A percentile compares a stretch with the other conserved stretches of the same genome.
Conservation (phyloP, 164 flowering plant species). For the Magnolia changhungtana region DNA sequence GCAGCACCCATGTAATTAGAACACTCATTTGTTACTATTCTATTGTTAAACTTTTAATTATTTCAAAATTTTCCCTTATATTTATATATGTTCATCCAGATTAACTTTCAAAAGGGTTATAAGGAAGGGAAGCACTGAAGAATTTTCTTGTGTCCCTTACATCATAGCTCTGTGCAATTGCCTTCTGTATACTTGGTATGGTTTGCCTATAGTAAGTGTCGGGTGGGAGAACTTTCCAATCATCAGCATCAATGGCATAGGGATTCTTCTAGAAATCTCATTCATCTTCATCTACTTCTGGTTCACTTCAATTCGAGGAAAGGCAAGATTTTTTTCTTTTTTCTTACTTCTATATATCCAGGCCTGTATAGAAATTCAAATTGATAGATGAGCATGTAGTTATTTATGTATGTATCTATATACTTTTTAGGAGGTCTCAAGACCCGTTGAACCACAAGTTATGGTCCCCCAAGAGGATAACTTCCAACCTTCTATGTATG, state of each 20-base stretch:
- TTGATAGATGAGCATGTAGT: too few relatives aligned
- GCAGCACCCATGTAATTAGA: constrained; percentile 53
- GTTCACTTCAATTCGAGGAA: constrained; percentile 41
- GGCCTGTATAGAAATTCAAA: neutral
- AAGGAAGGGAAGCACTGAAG: constrained; percentile 61
- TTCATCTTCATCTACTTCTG: constrained; percentile 56
- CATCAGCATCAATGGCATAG: constrained; percentile 59
- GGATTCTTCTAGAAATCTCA: constrained; percentile 53
- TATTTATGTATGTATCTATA: too few relatives aligned
- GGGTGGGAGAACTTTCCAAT: constrained; percentile 66
- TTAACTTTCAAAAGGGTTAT: constrained; percentile 58
- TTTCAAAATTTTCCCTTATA: neutral
- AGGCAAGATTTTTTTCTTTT: constrained; percentile 36
- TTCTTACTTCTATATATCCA: neutral
- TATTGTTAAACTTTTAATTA: neutral
- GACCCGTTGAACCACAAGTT: too few relatives aligned
- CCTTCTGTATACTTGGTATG: constrained; percentile 71
- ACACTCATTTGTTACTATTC: neutral
- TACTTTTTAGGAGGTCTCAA: too few relatives aligned
- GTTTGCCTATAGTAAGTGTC: constrained; percentile 68
- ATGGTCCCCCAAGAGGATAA: too few relatives aligned
- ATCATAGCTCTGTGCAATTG: constrained; percentile 57
- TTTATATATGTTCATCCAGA: constrained; percentile 24
- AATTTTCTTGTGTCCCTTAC: constrained; percentile 67
- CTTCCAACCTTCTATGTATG: too few relatives aligned